phyloP scores from a whole-genome alignment of 768 basidiomycete genomes.

The Boletus rex-veris region DNA sequence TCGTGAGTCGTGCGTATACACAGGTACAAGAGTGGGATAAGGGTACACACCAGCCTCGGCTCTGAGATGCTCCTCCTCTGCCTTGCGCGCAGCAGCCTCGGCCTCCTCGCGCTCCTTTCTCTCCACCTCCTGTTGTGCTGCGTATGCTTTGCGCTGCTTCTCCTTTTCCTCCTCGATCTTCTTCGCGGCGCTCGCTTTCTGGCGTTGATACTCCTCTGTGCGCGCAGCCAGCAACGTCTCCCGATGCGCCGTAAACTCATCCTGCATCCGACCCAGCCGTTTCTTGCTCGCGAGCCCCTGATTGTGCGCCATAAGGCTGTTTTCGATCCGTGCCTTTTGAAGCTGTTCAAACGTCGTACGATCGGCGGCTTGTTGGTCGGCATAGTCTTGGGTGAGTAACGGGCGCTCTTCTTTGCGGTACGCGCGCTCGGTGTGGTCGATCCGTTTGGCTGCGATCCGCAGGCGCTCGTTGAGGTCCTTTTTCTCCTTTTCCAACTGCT shows the following conservation, averaged over 20 bases:
- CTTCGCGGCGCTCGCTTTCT: conserved; percentile 47
- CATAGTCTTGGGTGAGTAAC: conserved; percentile 82
- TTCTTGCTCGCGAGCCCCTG: conserved; percentile 72
- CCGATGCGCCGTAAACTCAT: conserved; percentile 59
- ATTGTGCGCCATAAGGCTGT: conserved; percentile 53
- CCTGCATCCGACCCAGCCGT: conserved; percentile 67
- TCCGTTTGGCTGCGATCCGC: conserved; percentile 79
- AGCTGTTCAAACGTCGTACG: conserved; percentile 61
- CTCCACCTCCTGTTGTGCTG: conserved; percentile 54
- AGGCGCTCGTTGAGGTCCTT: conserved; percentile 78
- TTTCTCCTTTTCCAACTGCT: conserved; percentile 97
- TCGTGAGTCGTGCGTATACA: conserved; percentile 3
- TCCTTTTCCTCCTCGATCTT: conserved; percentile 86
- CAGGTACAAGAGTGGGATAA: neutral
- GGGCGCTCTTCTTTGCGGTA: conserved; percentile 92
- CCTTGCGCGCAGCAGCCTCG: conserved; percentile 14
- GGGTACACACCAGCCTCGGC: conserved; percentile 48
- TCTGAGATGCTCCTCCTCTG: conserved; percentile 43
- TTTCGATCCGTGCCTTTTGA: conserved; percentile 55
- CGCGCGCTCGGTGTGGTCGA: conserved; percentile 94
- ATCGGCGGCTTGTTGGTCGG: conserved; percentile 77
- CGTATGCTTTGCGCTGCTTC: conserved; percentile 57
- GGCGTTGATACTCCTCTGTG: conserved; percentile 60
- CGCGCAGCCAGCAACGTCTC: conserved; percentile 54
- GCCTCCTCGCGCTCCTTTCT: conserved; percentile 30